Conservation (phyloP, 2,329 filamentous ascomycete species). For the Cytospora schulzeri region DNA sequence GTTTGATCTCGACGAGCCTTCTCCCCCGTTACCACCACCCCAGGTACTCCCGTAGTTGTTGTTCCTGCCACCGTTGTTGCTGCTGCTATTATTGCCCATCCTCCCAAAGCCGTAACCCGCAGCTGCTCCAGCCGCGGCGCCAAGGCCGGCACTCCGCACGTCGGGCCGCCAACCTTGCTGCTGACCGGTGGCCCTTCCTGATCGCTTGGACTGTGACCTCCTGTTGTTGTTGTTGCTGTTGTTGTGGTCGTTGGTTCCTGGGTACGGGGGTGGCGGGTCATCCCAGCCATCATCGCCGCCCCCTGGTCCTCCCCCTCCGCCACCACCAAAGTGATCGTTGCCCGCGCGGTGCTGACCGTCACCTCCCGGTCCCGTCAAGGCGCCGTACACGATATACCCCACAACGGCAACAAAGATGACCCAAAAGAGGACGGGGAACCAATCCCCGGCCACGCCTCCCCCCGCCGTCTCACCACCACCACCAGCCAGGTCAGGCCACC, state of each 20-base stretch:
- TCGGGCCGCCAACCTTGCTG: constrained; percentile 67
- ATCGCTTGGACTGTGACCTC: not conserved
- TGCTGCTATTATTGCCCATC: constrained; percentile 43
- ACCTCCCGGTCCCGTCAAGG: constrained; percentile 40
- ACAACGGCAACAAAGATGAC: constrained; percentile 62
- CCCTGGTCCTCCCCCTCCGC: constrained; percentile 43
- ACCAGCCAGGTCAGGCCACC: constrained; percentile 60
- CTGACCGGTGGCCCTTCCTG: constrained; percentile 22
- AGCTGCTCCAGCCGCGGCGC: constrained; percentile 57
- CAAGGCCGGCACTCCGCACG: constrained; percentile 71
- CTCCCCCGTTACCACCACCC: constrained; percentile 38
- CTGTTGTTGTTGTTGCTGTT: constrained; percentile 3
- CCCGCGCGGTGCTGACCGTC: constrained; percentile 41
- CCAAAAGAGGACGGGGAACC: constrained; percentile 56
- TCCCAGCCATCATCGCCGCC: constrained; percentile 37
- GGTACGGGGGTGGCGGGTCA: constrained; percentile 59
- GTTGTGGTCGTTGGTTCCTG: constrained; percentile 40
- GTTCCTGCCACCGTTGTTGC: constrained; percentile 24
- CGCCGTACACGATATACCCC: constrained; percentile 63
- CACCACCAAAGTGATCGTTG: constrained; percentile 45
- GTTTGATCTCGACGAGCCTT: constrained; percentile 39
- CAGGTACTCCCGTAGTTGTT: constrained; percentile 37
- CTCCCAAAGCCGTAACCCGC: constrained; percentile 66
- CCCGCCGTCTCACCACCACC: constrained; percentile 38
- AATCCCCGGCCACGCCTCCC: constrained; percentile 36